Evolutionary conservation across 176 grass and related monocot species (phyloP), one percentile per base, ranked within the genome.

Genomic region (Rhynchospora breviuscula): DNA sequence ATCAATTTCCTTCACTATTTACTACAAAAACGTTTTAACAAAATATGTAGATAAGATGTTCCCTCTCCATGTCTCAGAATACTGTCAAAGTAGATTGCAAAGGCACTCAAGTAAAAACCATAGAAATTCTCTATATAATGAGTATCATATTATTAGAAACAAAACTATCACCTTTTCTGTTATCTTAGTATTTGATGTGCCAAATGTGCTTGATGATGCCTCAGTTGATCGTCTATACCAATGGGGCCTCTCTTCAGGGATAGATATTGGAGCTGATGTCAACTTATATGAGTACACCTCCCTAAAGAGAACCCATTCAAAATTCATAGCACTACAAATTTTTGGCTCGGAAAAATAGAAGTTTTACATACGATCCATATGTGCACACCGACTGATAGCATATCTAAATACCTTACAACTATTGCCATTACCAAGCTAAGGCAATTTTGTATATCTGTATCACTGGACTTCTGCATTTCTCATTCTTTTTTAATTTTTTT

Each of bases 291-390:
- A 60, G 43, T 63, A 43, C 3, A 45, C 15, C 22, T 86, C 85
- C 26, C 85, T 86, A 73, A 49, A 80, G 9, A 57, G 40, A 60
- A 54, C 7, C 29, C 15, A 59, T 85, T 68, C 13, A 43, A 86
- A 18, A 58, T 58, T 62, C 25, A 80, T 18, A 43, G 14, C 13
- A 68, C 12, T 8, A 40, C 66, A 43, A 18, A 17, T 68, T 43
- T 44, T 33, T 29, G 1, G 33, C 6, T 62, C 4, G 31, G 10
- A 66, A 4, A 66, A 66, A 3, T 31, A 66, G 15, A 23, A 29
- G 12, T 66, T 33, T 3, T 21, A 13, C 23, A 13, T 12, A 9
- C 14, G 25, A 40, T 4, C 35, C 35, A 40, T 29, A 66, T 66
- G 29, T 66, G 12, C 13, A 33, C 14, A 31, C 21, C 26, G 10